Percentiles rank a stretch among this genome's conserved stretches.
phyloP scores from a whole-genome alignment of 2,329 filamentous ascomycete species.

The Colletotrichum higginsianum region DNA sequence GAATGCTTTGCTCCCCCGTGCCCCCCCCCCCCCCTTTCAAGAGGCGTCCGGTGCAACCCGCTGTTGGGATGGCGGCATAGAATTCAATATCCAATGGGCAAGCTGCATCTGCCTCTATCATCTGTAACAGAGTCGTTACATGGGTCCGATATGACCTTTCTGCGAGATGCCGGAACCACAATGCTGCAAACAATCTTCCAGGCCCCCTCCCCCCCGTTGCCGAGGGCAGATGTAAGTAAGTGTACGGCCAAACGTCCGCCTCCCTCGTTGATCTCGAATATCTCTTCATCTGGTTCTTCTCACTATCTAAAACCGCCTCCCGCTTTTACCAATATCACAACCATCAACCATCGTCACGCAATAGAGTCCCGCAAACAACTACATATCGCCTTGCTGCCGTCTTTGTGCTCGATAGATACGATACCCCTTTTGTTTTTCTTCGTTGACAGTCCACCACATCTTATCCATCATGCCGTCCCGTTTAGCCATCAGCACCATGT shows the following conservation, averaged over 20 bases:
- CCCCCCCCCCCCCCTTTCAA: slow-evolving; percentile 18
- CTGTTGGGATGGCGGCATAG: slow-evolving; percentile 5
- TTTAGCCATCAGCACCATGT: slow-evolving; percentile 83
- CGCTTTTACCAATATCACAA: background rate
- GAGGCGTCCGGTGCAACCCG: slow-evolving; percentile 14
- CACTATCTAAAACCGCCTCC: background rate
- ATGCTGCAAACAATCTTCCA: slow-evolving; percentile 28
- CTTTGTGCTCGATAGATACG: slow-evolving; percentile 3
- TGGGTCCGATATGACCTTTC: slow-evolving; percentile 3
- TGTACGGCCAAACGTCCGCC: slow-evolving; percentile 24
- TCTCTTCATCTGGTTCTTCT: background rate
- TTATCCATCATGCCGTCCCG: slow-evolving; percentile 64
- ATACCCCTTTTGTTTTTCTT: slow-evolving; percentile 12
- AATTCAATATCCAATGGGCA: slow-evolving; percentile 19
- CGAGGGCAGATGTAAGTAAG: slow-evolving; percentile 25
- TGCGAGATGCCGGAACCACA: slow-evolving; percentile 10
- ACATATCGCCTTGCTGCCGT: background rate
- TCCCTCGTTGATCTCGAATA: background rate
- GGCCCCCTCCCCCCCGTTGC: slow-evolving; percentile 9
- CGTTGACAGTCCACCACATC: background rate
- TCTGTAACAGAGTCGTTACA: slow-evolving; percentile 1
- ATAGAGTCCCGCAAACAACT: background rate
- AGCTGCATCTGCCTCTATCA: background rate
- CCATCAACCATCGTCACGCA: too few species aligned
- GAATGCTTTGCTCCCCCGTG: slow-evolving; percentile 35